Evolutionary conservation across 805 yeast species (phyloP), one percentile per base, ranked within the genome.

Genomic region (Lipomyces sp.): DNA sequence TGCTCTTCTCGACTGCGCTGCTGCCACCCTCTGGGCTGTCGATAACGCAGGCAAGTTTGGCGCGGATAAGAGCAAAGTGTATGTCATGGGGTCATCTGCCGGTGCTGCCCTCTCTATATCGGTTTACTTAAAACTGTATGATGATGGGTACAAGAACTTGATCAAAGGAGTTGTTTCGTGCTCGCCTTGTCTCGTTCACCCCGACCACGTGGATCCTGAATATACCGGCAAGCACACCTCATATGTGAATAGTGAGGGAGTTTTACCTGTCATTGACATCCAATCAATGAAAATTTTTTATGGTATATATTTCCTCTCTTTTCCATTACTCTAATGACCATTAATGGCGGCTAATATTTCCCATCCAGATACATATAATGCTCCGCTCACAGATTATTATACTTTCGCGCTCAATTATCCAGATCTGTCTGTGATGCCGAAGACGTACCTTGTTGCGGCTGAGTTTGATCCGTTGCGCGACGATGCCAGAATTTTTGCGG

Each of bases 381-480:
- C 44, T 6, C 44, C 49, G 10, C 34, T 45, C 19, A 44, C 39
- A 26, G 44, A 45, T 38, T 33, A 39, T 33, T 39, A 45, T 35
- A 45, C 23, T 2, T 45, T 45, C 39, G 44, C 44, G 1, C 23
- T 39, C n/a, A 33, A 39, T 23, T 45, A 45, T 18, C 44, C 43
- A 1, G 40, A 45, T 18, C 24, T 45, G 24, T 33, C 39, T 4
- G 44, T 45, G 2, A 7, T 45, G n/a, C 49, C 44, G 7, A 24
- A 31, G 19, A 33, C 37, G n/a, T 39, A 39, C 22, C 21, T 45
- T 24, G 49, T 39, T 11, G 33, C 49, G 13, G 49, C 49, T 2
- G 49, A 45, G 29, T 40, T 45, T 45, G 49, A 45, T 45, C 49
- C 49, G 11, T 32, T 45, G 14, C 39, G 19, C 11, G 49, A 34